Base-by-base conservation (phyloP, 2,329 filamentous ascomycete genomes). In the Calonectria montana region DNA sequence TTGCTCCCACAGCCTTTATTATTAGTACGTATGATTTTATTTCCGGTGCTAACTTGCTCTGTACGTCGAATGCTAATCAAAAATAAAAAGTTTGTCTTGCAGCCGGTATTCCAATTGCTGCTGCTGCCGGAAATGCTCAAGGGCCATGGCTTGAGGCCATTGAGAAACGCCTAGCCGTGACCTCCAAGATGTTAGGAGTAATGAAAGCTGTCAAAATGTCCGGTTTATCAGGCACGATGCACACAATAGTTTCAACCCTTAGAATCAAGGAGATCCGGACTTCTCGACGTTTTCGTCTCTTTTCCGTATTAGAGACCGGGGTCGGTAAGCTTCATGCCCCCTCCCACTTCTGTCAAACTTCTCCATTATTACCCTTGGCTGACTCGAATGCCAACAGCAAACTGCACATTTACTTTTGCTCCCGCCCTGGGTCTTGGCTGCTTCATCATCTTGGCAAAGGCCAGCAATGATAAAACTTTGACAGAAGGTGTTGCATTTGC, bases 191-290 rank as follows among this genome's bases (percentile, higher is more conserved):
- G 59, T 64, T 83, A 2, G 73, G 77, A 0, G 74, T 72, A 1
- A 82, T 83, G 63, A 83, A 81, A 35, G 80, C 78, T 2, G 74
- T 78, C 21, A 83, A 82, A n/a, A 83, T 83, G 81, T 73, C 80
- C 0, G 81, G 81, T 0, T 59, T 81, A 0, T 71, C 75, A 0
- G 69, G 73, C 18, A 62, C 61, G 0, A 71, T 77, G 10, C 75
- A 77, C 5, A 45, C 65, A 75, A 18, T 73, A 73, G 16, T 7
- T 75, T 31, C 71, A 45, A 1, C 74, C 69, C 4, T 76, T 69
- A 0, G 71, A 66, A 12, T 15, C 12, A 77, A 66, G 1, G 50
- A 57, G 50, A 21, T 57, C 8, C 18, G 29, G 2, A 29, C 12
- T 13, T 57, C 50, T 23, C 10, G 12, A 8, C 50, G 50, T 57